Conservation (phyloP, 257 asterid genomes). For the Capsicum rhomboideum region DNA sequence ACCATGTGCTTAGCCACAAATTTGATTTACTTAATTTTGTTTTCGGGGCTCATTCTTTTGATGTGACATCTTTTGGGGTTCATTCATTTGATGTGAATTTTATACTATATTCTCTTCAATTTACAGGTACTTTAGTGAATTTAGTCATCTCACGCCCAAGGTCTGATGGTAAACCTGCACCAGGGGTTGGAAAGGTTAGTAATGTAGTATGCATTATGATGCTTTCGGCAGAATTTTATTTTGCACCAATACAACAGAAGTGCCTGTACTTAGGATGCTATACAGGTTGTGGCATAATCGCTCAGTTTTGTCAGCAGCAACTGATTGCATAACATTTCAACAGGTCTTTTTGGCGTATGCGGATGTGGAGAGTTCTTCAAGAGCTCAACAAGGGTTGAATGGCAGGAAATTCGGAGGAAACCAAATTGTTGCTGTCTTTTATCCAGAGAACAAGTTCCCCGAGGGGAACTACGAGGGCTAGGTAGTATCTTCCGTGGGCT, state of each 20-base stretch:
- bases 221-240: not conserved
- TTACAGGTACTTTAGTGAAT: slow-evolving; percentile 72
- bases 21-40: not conserved
- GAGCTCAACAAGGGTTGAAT: slow-evolving; percentile 73
- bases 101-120: not conserved
- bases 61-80: not conserved
- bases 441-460: slow-evolving; percentile 68
- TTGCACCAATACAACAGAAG: not conserved
- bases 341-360: slow-evolving; percentile 46
- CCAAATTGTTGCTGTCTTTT: slow-evolving; percentile 75
- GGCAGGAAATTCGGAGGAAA: slow-evolving; percentile 94
- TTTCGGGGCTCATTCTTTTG: not conserved
- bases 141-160: slow-evolving; percentile 79
- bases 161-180: slow-evolving; percentile 52
- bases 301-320: not conserved
- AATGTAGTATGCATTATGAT: not conserved
- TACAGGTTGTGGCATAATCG: not conserved
- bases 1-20: not conserved
- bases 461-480: slow-evolving; percentile 74
- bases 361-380: slow-evolving; percentile 62
- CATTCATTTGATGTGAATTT: not conserved
- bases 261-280: not conserved
- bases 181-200: slow-evolving; percentile 95
- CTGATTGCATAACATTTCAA: not conserved
- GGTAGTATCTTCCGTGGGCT: not conserved